Evolutionary conservation across 192 early-diverging fungal genomes (phyloP).

Genomic region (Rhizophagus clarus): DNA sequence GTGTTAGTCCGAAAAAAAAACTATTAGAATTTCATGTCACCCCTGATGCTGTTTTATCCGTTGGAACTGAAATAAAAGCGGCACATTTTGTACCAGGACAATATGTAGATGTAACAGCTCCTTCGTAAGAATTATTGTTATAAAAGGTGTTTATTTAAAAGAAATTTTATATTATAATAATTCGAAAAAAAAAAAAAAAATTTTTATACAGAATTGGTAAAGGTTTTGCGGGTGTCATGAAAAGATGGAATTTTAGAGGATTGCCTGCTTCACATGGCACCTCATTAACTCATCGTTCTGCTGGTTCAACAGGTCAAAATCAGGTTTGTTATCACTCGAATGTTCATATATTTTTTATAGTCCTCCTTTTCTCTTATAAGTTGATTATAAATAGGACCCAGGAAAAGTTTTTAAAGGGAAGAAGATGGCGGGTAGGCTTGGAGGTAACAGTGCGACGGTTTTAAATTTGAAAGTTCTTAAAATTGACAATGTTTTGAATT

Average conservation of each 20-base stretch:
- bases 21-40: conserved; percentile 84
- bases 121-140: conserved; percentile 58
- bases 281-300: conserved; percentile 85
- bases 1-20: conserved; percentile 76
- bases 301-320: conserved; percentile 87
- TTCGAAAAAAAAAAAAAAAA: neutral
- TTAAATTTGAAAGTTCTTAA: conserved; percentile 84
- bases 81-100: conserved; percentile 95
- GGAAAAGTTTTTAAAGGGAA: conserved; percentile 93
- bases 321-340: conserved; percentile 48
- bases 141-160: neutral
- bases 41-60: conserved; percentile 80
- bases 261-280: conserved; percentile 93
- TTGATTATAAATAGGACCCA: conserved; percentile 56
- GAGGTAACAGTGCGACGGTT: conserved; percentile 77
- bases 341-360: neutral
- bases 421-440: conserved; percentile 98
- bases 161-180: neutral
- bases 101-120: conserved; percentile 88
- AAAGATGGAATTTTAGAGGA: conserved; percentile 92
- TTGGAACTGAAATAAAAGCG: conserved; percentile 70
- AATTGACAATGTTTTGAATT: conserved; percentile 82
- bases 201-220: conserved; percentile 71
- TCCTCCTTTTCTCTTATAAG: neutral
- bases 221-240: conserved; percentile 97